A percentile compares a stretch with the other conserved stretches of the same genome.
These are phyloP conservation scores for Xanthoceras sorbifolium DNA, from an alignment of 345 rosid genomes.

Conservation along the genomic window DNA sequence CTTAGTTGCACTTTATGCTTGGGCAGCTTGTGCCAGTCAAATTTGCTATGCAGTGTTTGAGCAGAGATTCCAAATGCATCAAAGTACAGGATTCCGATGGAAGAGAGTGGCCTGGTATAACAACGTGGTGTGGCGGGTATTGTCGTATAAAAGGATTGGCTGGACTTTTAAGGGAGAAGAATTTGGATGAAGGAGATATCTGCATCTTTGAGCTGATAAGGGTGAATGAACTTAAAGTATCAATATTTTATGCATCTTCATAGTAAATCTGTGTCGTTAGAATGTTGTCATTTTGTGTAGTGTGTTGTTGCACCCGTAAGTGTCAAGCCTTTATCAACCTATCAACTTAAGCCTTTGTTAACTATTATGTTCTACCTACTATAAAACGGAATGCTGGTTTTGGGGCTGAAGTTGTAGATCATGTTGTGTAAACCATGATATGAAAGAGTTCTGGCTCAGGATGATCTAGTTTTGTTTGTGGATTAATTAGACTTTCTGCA, in stretches of 20 bases:
- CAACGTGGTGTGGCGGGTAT: background rate
- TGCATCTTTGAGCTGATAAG: background rate
- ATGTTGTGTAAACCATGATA: background rate
- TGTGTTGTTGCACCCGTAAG: background rate
- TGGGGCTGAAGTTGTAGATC: background rate
- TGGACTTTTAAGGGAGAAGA: slow-evolving; percentile 11
- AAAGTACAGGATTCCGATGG: background rate
- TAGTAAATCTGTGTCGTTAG: background rate
- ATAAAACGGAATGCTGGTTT: background rate
- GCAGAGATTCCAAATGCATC: background rate
- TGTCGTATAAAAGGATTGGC: background rate
- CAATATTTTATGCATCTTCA: background rate
- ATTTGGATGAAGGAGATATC: background rate
- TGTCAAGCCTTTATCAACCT: background rate
- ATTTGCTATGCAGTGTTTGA: slow-evolving; percentile 19
- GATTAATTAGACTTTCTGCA: background rate
- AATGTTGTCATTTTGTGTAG: background rate
- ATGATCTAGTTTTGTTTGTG: background rate
- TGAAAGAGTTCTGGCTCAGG: background rate
- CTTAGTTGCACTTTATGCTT: background rate
- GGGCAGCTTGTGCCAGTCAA: slow-evolving; percentile 16
- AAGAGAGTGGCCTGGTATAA: background rate
- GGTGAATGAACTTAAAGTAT: background rate
- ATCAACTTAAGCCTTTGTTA: background rate
- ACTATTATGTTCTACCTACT: background rate